phyloP scores from a whole-genome alignment of 2,329 filamentous ascomycete genomes.

The Fusarium burgessii region DNA sequence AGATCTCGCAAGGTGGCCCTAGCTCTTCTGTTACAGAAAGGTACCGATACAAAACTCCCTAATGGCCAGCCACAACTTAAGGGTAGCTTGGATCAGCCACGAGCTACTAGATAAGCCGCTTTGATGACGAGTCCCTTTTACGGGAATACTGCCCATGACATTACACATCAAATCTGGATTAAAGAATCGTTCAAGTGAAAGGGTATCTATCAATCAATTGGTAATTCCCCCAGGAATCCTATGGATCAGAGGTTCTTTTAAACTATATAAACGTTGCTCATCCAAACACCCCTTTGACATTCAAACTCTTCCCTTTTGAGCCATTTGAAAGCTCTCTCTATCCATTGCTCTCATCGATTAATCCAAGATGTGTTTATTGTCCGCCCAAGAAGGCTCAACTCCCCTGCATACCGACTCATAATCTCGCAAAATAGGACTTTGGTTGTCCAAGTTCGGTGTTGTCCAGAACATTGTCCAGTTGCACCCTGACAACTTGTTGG shows the following conservation, averaged over 20 bases:
- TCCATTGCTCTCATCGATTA: slow-evolving; percentile 47
- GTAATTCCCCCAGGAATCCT: neutral
- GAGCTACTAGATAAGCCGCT: slow-evolving; percentile 24
- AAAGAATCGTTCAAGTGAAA: neutral
- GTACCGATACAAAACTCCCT: slow-evolving; percentile 17
- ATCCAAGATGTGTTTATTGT: slow-evolving; percentile 68
- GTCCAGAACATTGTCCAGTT: slow-evolving; percentile 99
- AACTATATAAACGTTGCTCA: neutral
- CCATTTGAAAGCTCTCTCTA: neutral
- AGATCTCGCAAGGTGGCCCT: slow-evolving; percentile 43
- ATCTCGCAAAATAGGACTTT: slow-evolving; percentile 68
- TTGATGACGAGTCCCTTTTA: slow-evolving; percentile 28
- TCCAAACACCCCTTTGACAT: neutral
- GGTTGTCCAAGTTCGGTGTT: slow-evolving; percentile 71
- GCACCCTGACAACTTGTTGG: slow-evolving; percentile 81
- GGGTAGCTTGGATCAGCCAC: slow-evolving; percentile 2
- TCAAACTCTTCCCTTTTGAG: neutral
- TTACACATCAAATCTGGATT: neutral
- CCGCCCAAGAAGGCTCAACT: slow-evolving; percentile 73
- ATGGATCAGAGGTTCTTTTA: neutral
- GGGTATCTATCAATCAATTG: neutral
- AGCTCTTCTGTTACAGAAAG: slow-evolving; percentile 35
- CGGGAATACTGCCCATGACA: neutral
- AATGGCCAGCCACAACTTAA: slow-evolving; percentile 7
- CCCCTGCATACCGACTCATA: slow-evolving; percentile 81